Percentiles rank a stretch among this genome's conserved stretches.
These are phyloP conservation scores for Fusarium bulbicola DNA, from an alignment of 2,329 filamentous ascomycete species.

Conservation along the genomic window DNA sequence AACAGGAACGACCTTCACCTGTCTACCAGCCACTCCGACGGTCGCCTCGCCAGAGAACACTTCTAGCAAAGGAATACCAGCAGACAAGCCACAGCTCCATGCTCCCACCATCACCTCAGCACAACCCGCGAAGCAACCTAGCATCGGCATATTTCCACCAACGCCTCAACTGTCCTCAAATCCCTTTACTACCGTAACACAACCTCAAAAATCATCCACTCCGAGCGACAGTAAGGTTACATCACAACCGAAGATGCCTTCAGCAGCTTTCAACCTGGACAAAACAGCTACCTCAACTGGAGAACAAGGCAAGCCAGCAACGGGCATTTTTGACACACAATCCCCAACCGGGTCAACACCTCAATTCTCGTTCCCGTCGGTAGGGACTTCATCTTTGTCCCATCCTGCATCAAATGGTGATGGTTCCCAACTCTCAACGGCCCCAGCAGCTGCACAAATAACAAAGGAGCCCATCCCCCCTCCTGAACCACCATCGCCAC, in stretches of 20 bases:
- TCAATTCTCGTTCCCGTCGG: conserved; percentile 20
- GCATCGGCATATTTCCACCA: conserved; percentile 21
- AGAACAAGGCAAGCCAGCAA: conserved; percentile 7
- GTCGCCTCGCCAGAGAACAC: not conserved
- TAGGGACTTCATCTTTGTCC: conserved; percentile 1
- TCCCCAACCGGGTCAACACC: not conserved
- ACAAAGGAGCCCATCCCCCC: conserved; percentile 7
- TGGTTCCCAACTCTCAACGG: conserved; percentile 1
- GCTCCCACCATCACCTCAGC: not conserved
- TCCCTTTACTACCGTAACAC: conserved; percentile 12
- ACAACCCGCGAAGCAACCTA: conserved; percentile 17
- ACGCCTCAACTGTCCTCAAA: conserved; percentile 24
- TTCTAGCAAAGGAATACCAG: not conserved
- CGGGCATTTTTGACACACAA: not conserved
- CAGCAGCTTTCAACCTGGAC: not conserved
- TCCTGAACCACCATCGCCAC: conserved; percentile 21
- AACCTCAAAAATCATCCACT: conserved; percentile 1
- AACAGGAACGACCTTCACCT: conserved; percentile 9
- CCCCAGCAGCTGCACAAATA: not conserved
- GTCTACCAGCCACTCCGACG: conserved; percentile 4
- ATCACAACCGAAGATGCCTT: not conserved
- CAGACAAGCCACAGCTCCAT: not conserved
- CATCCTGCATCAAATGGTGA: not conserved
- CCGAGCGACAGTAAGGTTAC: not conserved
- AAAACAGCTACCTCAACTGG: not conserved